Evolutionary conservation across 192 early-diverging fungal genomes (phyloP).

Genomic region (Chytriomyces sp.): DNA sequence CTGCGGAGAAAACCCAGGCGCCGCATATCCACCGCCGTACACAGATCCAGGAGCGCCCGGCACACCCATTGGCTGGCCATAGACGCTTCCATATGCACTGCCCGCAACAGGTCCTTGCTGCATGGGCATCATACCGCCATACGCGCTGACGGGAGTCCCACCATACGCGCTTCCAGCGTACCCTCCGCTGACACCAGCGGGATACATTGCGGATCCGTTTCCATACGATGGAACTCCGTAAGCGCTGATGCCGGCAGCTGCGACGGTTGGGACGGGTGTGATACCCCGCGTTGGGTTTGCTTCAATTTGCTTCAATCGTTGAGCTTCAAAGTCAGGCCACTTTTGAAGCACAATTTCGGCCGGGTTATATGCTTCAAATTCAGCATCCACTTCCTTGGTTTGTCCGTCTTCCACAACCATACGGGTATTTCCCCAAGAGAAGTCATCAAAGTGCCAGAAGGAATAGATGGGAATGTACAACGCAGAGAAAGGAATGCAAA

Average conservation of each 20-base stretch:
- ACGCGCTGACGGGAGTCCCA: constrained; percentile 31
- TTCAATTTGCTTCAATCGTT: constrained; percentile 39
- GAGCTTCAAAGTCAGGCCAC: constrained; percentile 85
- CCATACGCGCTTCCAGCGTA: constrained; percentile 16
- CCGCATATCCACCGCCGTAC: constrained; percentile 30
- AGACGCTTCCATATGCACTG: constrained; percentile 20
- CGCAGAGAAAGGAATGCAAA: constrained; percentile 90
- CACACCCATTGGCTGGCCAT: constrained; percentile 4
- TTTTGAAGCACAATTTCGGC: constrained; percentile 78
- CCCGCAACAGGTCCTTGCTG: background rate
- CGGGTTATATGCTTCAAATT: constrained; percentile 82
- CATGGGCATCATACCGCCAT: constrained; percentile 26
- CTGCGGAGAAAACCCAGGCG: constrained; percentile 23
- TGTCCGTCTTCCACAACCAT: constrained; percentile 83
- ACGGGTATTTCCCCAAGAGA: constrained; percentile 99
- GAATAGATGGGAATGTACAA: constrained; percentile 92
- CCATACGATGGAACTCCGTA: background rate
- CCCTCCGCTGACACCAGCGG: background rate
- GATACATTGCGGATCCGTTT: background rate
- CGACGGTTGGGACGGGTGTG: constrained; percentile 25
- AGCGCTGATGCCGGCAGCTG: background rate
- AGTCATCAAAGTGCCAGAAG: constrained; percentile 99
- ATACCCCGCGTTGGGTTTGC: constrained; percentile 11
- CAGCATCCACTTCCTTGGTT: constrained; percentile 37
- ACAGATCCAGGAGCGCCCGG: constrained; percentile 34